Base-by-base conservation (phyloP, 306 rosid species). In the Inga laurina region DNA sequence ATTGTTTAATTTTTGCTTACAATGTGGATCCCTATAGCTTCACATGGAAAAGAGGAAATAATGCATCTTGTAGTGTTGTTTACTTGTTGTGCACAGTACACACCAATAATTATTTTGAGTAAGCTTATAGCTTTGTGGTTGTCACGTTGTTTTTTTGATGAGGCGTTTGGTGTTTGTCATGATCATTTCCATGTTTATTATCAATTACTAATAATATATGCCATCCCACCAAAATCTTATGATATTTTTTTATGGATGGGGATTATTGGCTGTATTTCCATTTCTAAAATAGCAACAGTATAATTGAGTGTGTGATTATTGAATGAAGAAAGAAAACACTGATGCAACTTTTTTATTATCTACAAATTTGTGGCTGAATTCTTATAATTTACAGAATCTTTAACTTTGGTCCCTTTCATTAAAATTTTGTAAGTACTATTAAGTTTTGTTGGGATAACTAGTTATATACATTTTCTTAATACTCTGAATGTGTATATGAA, bases 111-210 rank as follows among this genome's bases (percentile, higher is more conserved):
- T 65, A 32, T 6, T 32, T 3, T 16, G 54, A n/a, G 13, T 5
- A 22, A 44, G 37, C 34, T 44, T 71, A 10, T 39, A 39, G 43
- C 43, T n/a, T 71, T 71, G 30, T 71, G 54, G 75, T n/a, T 71
- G 75, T 71, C 54, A 71, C 3, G 52, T 71, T 10, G 54, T 44
- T 43, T 70, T 69, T 70, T 71, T 43, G 43, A 71, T 71, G 44
- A 71, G 54, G 35, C 1, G 54, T 3, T 5, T 71, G 35, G 75
- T 43, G 75, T 43, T 41, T 71, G 54, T 71, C 75, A 41, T 71
- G 14, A 15, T 15, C 19, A 18, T 52, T 11, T 21, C 51, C 11
- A 9, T 39, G 22, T 37, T 8, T 18, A 18, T 8, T 35, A 5
- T 39, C 43, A 16, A 7, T 65, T 65, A 2, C 71, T 14, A 13